Conservation (phyloP, 1,284 basidiomycete species). For the Mycosarcoma mackinlayi region DNA sequence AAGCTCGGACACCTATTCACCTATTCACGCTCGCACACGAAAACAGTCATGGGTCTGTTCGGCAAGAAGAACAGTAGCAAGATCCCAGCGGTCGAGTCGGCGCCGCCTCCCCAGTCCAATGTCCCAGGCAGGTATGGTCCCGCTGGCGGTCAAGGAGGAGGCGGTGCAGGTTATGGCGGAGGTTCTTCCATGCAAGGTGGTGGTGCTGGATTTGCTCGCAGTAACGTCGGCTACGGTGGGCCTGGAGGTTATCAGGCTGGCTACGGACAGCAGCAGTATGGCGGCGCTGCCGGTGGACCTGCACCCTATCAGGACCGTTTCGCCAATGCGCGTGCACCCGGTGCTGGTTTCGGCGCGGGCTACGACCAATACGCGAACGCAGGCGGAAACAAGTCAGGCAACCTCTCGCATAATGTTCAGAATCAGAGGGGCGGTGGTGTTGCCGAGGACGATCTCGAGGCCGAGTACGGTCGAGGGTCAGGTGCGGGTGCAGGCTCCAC, state of each 20-base stretch:
- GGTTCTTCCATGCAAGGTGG: conserved; percentile 14
- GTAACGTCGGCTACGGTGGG: conserved; percentile 13
- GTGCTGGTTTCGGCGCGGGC: conserved; percentile 43
- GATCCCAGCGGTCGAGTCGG: conserved; percentile 38
- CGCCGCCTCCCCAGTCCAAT: conserved; percentile 18
- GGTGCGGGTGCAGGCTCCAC: conserved; percentile 12
- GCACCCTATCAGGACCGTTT: conserved; percentile 41
- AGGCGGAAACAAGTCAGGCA: conserved; percentile 21
- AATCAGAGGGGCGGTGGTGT: conserved; percentile 9
- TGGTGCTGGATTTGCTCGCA: conserved; percentile 16
- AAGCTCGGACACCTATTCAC: neutral
- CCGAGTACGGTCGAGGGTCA: conserved; percentile 62
- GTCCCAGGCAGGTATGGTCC: conserved; percentile 26
- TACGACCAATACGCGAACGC: conserved; percentile 49
- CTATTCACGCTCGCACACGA: neutral
- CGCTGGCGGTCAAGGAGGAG: conserved; percentile 19
- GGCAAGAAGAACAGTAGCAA: conserved; percentile 47
- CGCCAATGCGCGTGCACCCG: conserved; percentile 51
- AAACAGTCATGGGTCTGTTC: conserved; percentile 34
- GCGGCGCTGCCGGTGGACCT: conserved; percentile 16
- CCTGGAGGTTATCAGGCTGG: conserved; percentile 10
- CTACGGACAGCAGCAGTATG: conserved; percentile 28
- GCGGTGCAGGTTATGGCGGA: conserved; percentile 19
- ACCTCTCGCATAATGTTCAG: conserved; percentile 30
- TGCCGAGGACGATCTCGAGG: conserved; percentile 57